Percentiles rank a stretch among this genome's conserved stretches.
phyloP scores from a whole-genome alignment of 1,284 basidiomycete genomes.

The Singerocomus inundabilis region DNA sequence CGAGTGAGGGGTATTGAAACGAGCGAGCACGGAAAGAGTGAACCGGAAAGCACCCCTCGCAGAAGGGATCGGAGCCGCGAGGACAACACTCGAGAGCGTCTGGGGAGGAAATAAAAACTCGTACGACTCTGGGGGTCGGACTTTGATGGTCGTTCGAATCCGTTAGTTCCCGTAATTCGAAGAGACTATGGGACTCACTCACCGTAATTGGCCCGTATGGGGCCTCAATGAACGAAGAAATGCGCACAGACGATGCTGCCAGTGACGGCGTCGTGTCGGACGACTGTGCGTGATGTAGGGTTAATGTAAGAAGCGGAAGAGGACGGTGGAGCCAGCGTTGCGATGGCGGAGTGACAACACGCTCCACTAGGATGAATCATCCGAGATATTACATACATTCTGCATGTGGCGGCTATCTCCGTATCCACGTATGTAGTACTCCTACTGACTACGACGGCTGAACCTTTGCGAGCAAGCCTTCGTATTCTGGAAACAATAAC shows the following conservation, averaged over 20 bases:
- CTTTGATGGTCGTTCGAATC: slow-evolving; percentile 19
- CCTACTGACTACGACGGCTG: not conserved
- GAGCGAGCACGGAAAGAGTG: slow-evolving; percentile 17
- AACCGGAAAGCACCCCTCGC: slow-evolving; percentile 14
- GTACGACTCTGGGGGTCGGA: slow-evolving; percentile 9
- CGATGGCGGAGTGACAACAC: slow-evolving; percentile 9
- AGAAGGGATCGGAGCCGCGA: slow-evolving; percentile 22
- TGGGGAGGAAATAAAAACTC: not conserved
- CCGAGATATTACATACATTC: too few species aligned
- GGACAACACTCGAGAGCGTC: not conserved
- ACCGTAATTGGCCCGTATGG: slow-evolving; percentile 1
- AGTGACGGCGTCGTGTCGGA: slow-evolving; percentile 4
- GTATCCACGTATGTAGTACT: too few species aligned
- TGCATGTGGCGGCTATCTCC: too few species aligned
- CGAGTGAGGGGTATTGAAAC: slow-evolving; percentile 7
- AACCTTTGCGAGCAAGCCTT: slow-evolving; percentile 15
- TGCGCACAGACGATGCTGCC: slow-evolving; percentile 2
- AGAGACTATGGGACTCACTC: slow-evolving; percentile 1
- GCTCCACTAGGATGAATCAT: too few species aligned
- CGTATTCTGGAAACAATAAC: slow-evolving; percentile 31
- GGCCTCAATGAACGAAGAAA: not conserved
- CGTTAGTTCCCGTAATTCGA: slow-evolving; percentile 10
- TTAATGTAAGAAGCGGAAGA: not conserved
- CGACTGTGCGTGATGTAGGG: not conserved
- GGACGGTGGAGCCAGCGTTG: slow-evolving; percentile 4